Base-by-base conservation (phyloP, 2,329 filamentous ascomycete species). In the Furcasterigmium furcatum region DNA sequence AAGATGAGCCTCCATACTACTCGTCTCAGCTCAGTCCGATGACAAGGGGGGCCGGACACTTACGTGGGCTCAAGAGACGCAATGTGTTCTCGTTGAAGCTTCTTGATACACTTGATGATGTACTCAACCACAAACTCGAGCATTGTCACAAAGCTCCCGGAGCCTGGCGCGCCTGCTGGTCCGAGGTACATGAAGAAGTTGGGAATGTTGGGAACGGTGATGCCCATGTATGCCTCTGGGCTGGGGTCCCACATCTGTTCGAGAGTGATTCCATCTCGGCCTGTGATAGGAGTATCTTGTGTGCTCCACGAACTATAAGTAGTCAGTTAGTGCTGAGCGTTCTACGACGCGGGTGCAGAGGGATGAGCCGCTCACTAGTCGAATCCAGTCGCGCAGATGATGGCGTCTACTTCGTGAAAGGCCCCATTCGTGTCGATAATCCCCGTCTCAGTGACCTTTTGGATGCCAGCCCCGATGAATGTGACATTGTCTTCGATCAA, bases 361-460 rank as follows among this genome's bases (percentile, higher is more conserved):
- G n/a, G n/a, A n/a, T n/a, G n/a, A n/a, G n/a, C n/a, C n/a, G n/a
- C 44, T 22, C 14, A 41, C 44, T 14, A 18, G 34, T 36, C 34
- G 18, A 46, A 46, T 4, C 44, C 44, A 14, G 38, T 46, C 13
- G 44, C 44, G 20, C 44, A 46, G 16, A 46, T 41, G 10, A 46
- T 29, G 6, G 30, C 38, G n/a, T 46, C 38, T 12, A 46, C 40
- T 7, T 32, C 27, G 8, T 16, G 18, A 12, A 41, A 38, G 16
- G 18, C 9, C 4, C 30, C 38, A 18, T 46, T 20, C 5, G 14
- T 39, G 22, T 38, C 41, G 20, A 36, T 12, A 7, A 46, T 30
- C 3, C 38, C 38, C 12, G 20, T 35, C 21, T 25, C 20, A 2
- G 38, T 41, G n/a, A 46, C 24, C 3, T 13, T 41, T 38, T 20